A percentile compares a stretch with the other conserved stretches of the same genome.
These are phyloP conservation scores for Candida broadrunensis DNA, from an alignment of 805 yeast species.

Conservation along the genomic window DNA sequence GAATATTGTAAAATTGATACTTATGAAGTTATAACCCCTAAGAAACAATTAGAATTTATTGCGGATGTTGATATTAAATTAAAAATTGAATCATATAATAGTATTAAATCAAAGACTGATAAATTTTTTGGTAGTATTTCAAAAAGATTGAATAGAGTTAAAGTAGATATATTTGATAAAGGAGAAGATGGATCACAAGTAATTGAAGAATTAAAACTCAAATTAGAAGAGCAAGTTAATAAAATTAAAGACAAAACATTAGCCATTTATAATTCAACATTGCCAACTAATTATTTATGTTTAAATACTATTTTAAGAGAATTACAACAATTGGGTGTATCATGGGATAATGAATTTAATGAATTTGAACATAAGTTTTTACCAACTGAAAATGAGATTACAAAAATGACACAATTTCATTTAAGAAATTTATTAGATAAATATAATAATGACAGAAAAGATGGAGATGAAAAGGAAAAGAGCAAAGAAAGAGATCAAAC, in stretches of 20 bases:
- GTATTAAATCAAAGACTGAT: conserved; percentile 50
- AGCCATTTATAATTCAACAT: conserved; percentile 50
- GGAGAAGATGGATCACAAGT: conserved; percentile 64
- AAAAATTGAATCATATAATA: conserved; percentile 60
- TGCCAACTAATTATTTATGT: conserved; percentile 64
- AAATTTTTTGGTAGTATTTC: conserved; percentile 71
- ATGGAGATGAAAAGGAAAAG: conserved; percentile 15
- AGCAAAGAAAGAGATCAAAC: conserved; percentile 3
- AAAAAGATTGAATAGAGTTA: conserved; percentile 71
- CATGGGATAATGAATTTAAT: conserved; percentile 82
- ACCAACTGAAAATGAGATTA: conserved; percentile 91
- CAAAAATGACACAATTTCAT: conserved; percentile 86
- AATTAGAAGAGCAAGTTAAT: conserved; percentile 50
- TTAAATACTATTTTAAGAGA: conserved; percentile 67
- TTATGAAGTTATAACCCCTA: conserved; percentile 79
- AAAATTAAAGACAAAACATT: conserved; percentile 45
- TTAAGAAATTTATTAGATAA: conserved; percentile 68
- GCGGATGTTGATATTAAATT: conserved; percentile 66
- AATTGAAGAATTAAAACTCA: conserved; percentile 55
- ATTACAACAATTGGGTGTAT: conserved; percentile 77
- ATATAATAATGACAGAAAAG: conserved; percentile 20
- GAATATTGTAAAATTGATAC: conserved; percentile 74
- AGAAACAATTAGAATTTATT: conserved; percentile 65
- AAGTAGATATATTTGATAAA: conserved; percentile 67
- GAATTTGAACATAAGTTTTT: conserved; percentile 75